Percentiles rank a stretch among this genome's conserved stretches.
phyloP scores from a whole-genome alignment of 306 rosid genomes.

The Parietaria judaica region DNA sequence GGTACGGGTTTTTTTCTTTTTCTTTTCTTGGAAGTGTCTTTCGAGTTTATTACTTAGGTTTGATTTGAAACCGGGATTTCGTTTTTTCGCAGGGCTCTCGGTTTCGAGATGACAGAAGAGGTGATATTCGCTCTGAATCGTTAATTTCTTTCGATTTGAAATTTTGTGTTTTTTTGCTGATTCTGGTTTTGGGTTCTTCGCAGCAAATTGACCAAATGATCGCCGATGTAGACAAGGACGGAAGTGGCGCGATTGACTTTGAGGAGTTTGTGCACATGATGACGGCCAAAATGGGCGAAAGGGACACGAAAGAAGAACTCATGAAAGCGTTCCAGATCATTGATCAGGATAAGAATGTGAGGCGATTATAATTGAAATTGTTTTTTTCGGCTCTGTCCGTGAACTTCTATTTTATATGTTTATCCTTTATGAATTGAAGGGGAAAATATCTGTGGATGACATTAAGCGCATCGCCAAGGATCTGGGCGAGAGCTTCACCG shows the following conservation, averaged over 20 bases:
- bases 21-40: not conserved
- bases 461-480: conserved; percentile 64
- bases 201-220: conserved; percentile 95
- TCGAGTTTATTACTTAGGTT: conserved; percentile 10
- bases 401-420: conserved; percentile 6
- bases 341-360: conserved; percentile 73
- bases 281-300: conserved; percentile 96
- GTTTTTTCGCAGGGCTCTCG: conserved; percentile 81
- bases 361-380: not conserved
- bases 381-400: not conserved
- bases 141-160: not conserved
- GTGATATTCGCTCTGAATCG: conserved; percentile 30
- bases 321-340: conserved; percentile 82
- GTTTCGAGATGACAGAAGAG: conserved; percentile 98
- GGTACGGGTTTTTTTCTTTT: conserved; percentile 30
- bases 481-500: conserved; percentile 56
- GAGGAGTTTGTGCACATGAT: conserved; percentile 91
- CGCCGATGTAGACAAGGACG: conserved; percentile 97
- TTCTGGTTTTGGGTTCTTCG: conserved; percentile 16
- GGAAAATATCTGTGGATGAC: conserved; percentile 72
- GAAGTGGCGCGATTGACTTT: conserved; percentile 92
- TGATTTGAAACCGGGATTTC: conserved; percentile 12
- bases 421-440: conserved; percentile 37
- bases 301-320: conserved; percentile 91
- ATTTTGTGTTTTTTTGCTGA: not conserved